Evolutionary conservation across 306 rosid species (phyloP).

Genomic region (Ammopiptanthus mongolicus): DNA sequence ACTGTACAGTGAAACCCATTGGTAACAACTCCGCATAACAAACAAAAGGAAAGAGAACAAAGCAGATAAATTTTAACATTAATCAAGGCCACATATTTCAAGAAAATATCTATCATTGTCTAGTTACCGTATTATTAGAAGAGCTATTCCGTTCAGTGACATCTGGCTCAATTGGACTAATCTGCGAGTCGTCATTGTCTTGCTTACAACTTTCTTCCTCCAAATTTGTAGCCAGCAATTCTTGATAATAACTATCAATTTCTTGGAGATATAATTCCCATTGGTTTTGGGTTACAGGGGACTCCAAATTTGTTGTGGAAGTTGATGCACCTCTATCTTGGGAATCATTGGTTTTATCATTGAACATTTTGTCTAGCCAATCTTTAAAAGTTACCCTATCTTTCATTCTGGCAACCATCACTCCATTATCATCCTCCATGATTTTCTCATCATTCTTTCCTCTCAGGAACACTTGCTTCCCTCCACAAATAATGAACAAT

Average conservation of each 20-base stretch:
- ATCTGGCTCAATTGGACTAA: constrained; percentile 43
- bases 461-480: constrained; percentile 60
- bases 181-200: constrained; percentile 27
- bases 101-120: constrained; percentile 25
- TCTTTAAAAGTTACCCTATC: constrained; percentile 51
- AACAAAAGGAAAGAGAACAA: constrained; percentile 25
- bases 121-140: constrained; percentile 51
- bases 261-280: constrained; percentile 59
- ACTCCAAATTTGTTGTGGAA: constrained; percentile 34
- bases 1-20: constrained; percentile 5
- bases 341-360: constrained; percentile 38
- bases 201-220: constrained; percentile 34
- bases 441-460: constrained; percentile 51
- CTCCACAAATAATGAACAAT: constrained; percentile 64
- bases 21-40: constrained; percentile 32
- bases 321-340: constrained; percentile 18
- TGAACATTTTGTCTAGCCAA: constrained; percentile 69
- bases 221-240: constrained; percentile 37
- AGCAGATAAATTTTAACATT: constrained; percentile 7
- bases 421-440: constrained; percentile 79
- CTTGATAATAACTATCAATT: constrained; percentile 55
- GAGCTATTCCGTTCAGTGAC: constrained; percentile 32
- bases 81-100: constrained; percentile 34
- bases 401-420: constrained; percentile 47
- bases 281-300: constrained; percentile 34